phyloP scores from a whole-genome alignment of 2,329 filamentous ascomycete genomes.

The Cyphellophora attinorum region DNA sequence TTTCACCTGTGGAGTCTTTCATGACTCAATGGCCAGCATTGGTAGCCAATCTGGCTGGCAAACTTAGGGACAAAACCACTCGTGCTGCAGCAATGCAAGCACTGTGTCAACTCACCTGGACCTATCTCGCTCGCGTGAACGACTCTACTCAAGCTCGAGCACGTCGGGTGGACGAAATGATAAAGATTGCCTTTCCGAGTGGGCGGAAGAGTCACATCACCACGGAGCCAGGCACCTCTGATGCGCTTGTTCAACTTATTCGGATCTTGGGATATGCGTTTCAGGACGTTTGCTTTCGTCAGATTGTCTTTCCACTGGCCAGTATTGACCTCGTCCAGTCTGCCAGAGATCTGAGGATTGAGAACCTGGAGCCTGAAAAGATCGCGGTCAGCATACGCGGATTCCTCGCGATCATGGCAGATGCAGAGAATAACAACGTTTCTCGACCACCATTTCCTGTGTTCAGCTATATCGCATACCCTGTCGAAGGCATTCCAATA shows the following conservation, averaged over 20 bases:
- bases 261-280: slow-evolving; percentile 89
- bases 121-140: slow-evolving; percentile 76
- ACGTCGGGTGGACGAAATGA: slow-evolving; percentile 81
- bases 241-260: slow-evolving; percentile 87
- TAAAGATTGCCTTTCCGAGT: slow-evolving; percentile 71
- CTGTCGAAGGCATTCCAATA: slow-evolving; percentile 26
- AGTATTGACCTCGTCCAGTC: slow-evolving; percentile 81
- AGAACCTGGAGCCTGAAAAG: slow-evolving; percentile 88
- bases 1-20: slow-evolving; percentile 77
- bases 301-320: slow-evolving; percentile 87
- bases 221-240: slow-evolving; percentile 72
- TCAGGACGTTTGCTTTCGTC: slow-evolving; percentile 86
- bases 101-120: slow-evolving; percentile 85
- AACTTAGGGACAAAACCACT: slow-evolving; percentile 72
- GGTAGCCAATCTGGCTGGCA: slow-evolving; percentile 65
- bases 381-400: slow-evolving; percentile 96
- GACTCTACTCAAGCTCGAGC: slow-evolving; percentile 60
- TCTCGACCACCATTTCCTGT: slow-evolving; percentile 75
- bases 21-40: slow-evolving; percentile 78
- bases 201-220: slow-evolving; percentile 73
- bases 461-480: slow-evolving; percentile 29
- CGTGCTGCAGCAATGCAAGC: slow-evolving; percentile 77
- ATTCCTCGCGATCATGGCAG: slow-evolving; percentile 85
- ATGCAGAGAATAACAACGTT: slow-evolving; percentile 75
- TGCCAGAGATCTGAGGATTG: slow-evolving; percentile 70